Conservation (phyloP, 257 asterid species). For the Penstemon eatonii region DNA sequence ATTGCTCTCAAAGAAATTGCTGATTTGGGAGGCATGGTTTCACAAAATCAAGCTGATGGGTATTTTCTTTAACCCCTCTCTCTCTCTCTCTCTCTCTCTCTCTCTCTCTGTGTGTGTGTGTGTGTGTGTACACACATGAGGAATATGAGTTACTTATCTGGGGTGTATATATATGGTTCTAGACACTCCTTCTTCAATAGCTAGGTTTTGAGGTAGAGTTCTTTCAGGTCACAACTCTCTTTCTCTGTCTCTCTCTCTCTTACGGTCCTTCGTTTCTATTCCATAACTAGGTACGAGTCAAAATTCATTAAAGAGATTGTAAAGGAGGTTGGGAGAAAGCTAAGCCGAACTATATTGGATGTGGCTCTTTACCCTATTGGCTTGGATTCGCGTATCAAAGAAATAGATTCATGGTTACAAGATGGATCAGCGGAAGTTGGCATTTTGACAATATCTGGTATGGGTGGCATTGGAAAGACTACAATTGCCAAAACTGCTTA, state of each 20-base stretch:
- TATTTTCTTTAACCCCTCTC: neutral
- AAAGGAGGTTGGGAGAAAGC: neutral
- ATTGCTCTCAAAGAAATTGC: neutral
- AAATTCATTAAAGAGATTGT: neutral
- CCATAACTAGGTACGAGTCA: neutral
- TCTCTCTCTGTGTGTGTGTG: neutral
- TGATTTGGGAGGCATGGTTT: constrained; percentile 7
- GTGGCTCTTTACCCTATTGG: constrained; percentile 17
- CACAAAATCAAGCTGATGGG: constrained; percentile 5
- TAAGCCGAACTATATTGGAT: neutral
- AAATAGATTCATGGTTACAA: constrained; percentile 19
- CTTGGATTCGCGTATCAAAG: constrained; percentile 6
- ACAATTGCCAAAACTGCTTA: constrained; percentile 25
- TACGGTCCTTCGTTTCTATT: neutral
- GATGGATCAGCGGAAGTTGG: constrained; percentile 19
- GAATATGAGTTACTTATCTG: neutral
- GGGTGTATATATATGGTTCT: no score
- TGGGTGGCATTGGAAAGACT: constrained; percentile 26
- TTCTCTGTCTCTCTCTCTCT: no score
- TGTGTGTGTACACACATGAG: neutral
- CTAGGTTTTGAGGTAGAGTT: no score
- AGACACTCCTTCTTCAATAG: no score
- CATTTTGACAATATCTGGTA: constrained; percentile 23
- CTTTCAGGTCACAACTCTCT: no score
- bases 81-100: neutral